Percentiles rank a stretch among this genome's conserved stretches.
Conservation (phyloP, 1,139 yeast species). For the Yamadazyma oceani region DNA sequence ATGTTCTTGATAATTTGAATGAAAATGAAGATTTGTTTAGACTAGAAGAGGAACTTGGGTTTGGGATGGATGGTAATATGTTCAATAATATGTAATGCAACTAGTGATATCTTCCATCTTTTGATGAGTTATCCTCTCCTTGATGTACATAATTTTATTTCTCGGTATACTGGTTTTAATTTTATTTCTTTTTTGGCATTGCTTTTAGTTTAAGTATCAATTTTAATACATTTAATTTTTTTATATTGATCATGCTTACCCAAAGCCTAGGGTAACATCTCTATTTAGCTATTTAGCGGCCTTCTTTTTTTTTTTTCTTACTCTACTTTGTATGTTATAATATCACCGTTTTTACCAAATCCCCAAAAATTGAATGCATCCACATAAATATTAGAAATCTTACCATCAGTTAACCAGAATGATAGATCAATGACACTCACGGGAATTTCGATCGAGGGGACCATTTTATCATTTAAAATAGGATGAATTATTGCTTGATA, state of each 20-base stretch:
- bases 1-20: constrained; percentile 7
- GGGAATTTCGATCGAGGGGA: constrained; percentile 44
- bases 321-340: constrained; percentile 33
- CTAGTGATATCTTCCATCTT: too few species aligned
- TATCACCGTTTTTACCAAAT: constrained; percentile 53
- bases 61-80: constrained; percentile 45
- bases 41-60: constrained; percentile 48
- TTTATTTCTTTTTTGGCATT: constrained; percentile 1
- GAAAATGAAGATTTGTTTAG: constrained; percentile 32
- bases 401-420: constrained; percentile 36
- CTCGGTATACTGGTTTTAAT: neutral
- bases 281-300: neutral
- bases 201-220: neutral
- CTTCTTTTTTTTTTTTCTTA: too few species aligned
- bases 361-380: constrained; percentile 48
- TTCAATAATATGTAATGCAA: constrained; percentile 14
- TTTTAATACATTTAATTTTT: constrained; percentile 1
- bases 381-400: constrained; percentile 44
- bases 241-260: too few species aligned
- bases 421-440: constrained; percentile 36
- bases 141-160: too few species aligned
- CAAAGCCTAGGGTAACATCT: too few species aligned
- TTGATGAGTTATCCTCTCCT: too few species aligned
- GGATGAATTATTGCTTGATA: constrained; percentile 36
- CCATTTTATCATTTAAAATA: constrained; percentile 37